Percentiles rank a stretch among this genome's conserved stretches.
phyloP scores from a whole-genome alignment of 371 early-diverging fungal genomes.

The Haplosporangium sp. region DNA sequence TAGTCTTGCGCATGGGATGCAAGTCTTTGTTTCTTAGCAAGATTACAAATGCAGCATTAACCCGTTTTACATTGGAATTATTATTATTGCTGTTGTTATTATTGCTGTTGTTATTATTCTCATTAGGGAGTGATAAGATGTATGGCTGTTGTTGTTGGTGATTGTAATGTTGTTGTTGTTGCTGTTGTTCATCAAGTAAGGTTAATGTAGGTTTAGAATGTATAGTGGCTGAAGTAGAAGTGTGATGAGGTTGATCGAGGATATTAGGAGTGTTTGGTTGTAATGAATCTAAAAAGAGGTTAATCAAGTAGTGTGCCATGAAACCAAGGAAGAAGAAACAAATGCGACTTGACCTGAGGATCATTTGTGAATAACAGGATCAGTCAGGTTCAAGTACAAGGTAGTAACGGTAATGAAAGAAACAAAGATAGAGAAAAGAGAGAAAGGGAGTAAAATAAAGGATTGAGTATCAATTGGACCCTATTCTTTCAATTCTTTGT shows the following conservation, averaged over 20 bases:
- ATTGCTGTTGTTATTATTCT: no score
- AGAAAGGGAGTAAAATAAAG: not conserved
- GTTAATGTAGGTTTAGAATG: not conserved
- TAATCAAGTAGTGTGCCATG: constrained; percentile 11
- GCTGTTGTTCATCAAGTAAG: not conserved
- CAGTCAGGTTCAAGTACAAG: not conserved
- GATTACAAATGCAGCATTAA: constrained; percentile 64
- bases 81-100: not conserved
- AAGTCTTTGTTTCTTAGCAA: constrained; percentile 85
- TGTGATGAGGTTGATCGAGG: not conserved
- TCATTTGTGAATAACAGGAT: not conserved
- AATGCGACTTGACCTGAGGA: constrained; percentile 18
- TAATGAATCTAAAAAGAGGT: not conserved
- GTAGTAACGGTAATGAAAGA: not conserved
- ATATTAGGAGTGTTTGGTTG: not conserved
- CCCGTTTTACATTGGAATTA: not conserved
- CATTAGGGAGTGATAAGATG: not conserved
- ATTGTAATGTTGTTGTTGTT: not conserved
- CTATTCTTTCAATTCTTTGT: not conserved
- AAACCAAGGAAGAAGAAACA: constrained; percentile 36
- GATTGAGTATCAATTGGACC: not conserved
- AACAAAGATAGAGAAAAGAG: not conserved
- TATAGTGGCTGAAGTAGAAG: not conserved
- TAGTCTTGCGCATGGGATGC: constrained; percentile 72
- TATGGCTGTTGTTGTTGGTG: not conserved